phyloP scores from a whole-genome alignment of 2,329 filamentous ascomycete species.

The Sporothrix humicola region DNA sequence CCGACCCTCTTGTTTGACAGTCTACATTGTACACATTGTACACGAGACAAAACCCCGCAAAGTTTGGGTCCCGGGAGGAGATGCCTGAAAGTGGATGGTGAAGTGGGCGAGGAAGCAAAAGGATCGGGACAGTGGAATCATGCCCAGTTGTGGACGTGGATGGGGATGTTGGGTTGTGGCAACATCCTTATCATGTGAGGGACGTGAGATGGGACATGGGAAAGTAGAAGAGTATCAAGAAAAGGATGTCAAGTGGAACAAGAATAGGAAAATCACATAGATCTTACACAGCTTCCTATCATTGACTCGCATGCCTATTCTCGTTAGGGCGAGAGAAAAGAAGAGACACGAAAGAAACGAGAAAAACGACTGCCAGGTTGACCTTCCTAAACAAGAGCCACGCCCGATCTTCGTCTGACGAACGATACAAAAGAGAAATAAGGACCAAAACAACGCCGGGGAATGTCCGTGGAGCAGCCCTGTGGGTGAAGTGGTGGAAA shows the following conservation, averaged over 20 bases:
- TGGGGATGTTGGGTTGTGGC: not conserved
- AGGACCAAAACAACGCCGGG: too few species aligned
- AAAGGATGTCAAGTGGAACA: not conserved
- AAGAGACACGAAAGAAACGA: not conserved
- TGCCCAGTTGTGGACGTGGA: not conserved
- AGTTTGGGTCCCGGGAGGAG: not conserved
- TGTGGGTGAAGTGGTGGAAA: not conserved
- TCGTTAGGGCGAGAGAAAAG: conserved; percentile 7
- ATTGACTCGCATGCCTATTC: conserved; percentile 16
- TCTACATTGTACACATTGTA: too few species aligned
- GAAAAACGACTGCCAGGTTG: not conserved
- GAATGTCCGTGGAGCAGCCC: not conserved
- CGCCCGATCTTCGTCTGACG: not conserved
- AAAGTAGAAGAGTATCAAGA: not conserved
- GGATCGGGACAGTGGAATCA: not conserved
- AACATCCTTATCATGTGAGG: conserved; percentile 1
- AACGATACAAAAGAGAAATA: not conserved
- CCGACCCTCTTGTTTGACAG: too few species aligned
- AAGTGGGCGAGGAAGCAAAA: too few species aligned
- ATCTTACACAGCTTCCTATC: conserved; percentile 1
- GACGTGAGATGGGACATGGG: not conserved
- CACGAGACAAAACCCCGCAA: not conserved
- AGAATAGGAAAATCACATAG: not conserved
- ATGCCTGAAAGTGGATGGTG: not conserved
- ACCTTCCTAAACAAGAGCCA: conserved; percentile 24